Evolutionary conservation across 2,329 filamentous ascomycete genomes (phyloP).

Genomic region (Stachybotrys chlorohalonatus): DNA sequence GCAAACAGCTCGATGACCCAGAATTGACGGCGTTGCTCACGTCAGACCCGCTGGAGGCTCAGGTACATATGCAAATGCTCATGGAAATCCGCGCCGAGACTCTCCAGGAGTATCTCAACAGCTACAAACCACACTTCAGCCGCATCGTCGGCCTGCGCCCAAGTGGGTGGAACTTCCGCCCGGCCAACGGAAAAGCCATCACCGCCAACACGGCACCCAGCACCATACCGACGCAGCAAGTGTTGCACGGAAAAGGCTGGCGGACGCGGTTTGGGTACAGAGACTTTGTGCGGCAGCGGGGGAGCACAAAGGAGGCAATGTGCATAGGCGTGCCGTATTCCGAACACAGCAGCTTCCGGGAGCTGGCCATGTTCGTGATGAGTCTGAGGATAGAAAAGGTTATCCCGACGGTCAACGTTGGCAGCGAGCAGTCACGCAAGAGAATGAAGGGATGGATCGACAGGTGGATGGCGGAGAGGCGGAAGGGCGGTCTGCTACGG

Average conservation of each 20-base stretch:
- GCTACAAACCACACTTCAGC: constrained; percentile 72
- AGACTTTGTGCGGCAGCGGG: constrained; percentile 73
- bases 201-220: constrained; percentile 40
- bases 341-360: constrained; percentile 90
- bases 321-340: constrained; percentile 94
- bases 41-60: constrained; percentile 68
- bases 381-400: constrained; percentile 78
- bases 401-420: constrained; percentile 85
- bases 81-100: constrained; percentile 92
- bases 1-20: constrained; percentile 73
- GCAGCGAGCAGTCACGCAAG: constrained; percentile 45
- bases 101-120: constrained; percentile 76
- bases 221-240: constrained; percentile 38
- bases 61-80: constrained; percentile 95
- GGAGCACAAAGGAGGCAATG: constrained; percentile 71
- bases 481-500: constrained; percentile 42
- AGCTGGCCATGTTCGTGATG: constrained; percentile 90
- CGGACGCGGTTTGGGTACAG: constrained; percentile 59
- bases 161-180: constrained; percentile 88
- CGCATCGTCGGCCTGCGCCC: constrained; percentile 86
- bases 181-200: constrained; percentile 47
- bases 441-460: constrained; percentile 60
- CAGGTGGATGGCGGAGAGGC: constrained; percentile 50
- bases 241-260: constrained; percentile 60
- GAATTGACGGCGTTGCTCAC: constrained; percentile 75